These are phyloP conservation scores for Dictyostelium firmibasis DNA, from an alignment of 78 protist genomes.

Conservation along the genomic window DNA sequence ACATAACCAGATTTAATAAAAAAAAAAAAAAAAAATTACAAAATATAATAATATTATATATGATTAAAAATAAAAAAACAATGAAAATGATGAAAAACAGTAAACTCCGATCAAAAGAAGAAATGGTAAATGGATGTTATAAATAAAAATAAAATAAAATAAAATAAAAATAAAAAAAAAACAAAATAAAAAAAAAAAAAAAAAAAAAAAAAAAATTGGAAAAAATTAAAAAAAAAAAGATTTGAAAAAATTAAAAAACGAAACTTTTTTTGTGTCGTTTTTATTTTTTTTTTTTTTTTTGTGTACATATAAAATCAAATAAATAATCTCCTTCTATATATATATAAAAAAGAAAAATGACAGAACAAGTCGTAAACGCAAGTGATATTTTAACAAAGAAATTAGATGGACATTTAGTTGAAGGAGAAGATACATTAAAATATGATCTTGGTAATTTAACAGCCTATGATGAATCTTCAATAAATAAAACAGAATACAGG, in stretches of 20 bases:
- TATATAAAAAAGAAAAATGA: neutral
- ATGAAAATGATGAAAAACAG: too few relatives aligned
- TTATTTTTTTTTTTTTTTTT: neutral
- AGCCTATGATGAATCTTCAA: constrained; percentile 44
- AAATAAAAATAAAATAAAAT: neutral
- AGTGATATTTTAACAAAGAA: constrained; percentile 31
- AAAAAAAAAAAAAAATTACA: too few relatives aligned
- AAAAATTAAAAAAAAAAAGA: neutral
- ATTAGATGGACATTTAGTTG: constrained; percentile 29
- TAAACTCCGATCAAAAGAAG: too few relatives aligned
- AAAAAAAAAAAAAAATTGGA: neutral
- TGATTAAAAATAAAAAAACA: too few relatives aligned
- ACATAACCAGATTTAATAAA: too few relatives aligned
- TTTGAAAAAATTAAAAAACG: neutral
- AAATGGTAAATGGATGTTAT: neutral
- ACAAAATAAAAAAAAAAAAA: neutral
- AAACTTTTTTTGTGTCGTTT: neutral
- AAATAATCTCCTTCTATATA: neutral
- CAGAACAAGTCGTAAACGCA: constrained; percentile 38
- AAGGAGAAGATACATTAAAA: constrained; percentile 35
- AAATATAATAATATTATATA: too few relatives aligned
- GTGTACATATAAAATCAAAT: neutral
- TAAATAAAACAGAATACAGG: constrained; percentile 56
- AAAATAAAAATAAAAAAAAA: neutral
- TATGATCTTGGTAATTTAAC: constrained; percentile 52